Evolutionary conservation across 192 early-diverging fungal genomes (phyloP).

Genomic region (Coemansia sp.): DNA sequence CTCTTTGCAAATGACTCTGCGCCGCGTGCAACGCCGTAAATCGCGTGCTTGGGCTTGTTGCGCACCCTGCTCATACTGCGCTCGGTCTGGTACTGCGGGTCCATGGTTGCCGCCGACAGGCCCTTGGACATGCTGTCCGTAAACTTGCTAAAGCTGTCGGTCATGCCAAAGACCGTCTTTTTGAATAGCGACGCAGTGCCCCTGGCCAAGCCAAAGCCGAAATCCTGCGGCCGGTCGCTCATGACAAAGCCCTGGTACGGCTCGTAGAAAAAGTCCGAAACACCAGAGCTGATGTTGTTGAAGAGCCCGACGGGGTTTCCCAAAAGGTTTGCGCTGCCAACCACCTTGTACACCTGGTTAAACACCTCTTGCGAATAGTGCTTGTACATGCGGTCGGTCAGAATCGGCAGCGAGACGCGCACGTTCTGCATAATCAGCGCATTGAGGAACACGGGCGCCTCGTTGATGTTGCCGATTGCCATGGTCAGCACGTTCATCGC

Average conservation of each 20-base stretch:
- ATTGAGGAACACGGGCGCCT: conserved; percentile 86
- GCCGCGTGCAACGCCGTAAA: conserved; percentile 84
- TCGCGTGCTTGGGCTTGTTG: conserved; percentile 87
- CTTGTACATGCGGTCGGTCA: conserved; percentile 73
- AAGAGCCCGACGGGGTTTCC: conserved; percentile 98
- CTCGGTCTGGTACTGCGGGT: conserved; percentile 82
- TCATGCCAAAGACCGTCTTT: conserved; percentile 95
- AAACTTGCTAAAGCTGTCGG: conserved; percentile 92
- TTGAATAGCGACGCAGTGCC: conserved; percentile 69
- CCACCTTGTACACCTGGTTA: conserved; percentile 77
- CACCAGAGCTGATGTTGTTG: conserved; percentile 91
- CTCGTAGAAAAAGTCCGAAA: conserved; percentile 96
- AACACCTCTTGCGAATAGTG: conserved; percentile 91
- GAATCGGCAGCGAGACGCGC: conserved; percentile 69
- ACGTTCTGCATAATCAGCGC: conserved; percentile 85
- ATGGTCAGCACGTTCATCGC: conserved; percentile 87
- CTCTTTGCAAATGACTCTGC: conserved; percentile 79
- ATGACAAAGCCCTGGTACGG: conserved; percentile 95
- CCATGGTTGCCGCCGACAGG: conserved; percentile 90
- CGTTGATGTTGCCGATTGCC: conserved; percentile 97
- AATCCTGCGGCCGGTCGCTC: conserved; percentile 89
- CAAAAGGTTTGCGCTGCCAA: conserved; percentile 94
- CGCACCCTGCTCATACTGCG: conserved; percentile 73
- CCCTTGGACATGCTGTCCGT: conserved; percentile 97
- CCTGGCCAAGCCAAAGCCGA: conserved; percentile 87